Evolutionary conservation across 2,329 filamentous ascomycete species (phyloP).

Genomic region (Stemphylium beticola): DNA sequence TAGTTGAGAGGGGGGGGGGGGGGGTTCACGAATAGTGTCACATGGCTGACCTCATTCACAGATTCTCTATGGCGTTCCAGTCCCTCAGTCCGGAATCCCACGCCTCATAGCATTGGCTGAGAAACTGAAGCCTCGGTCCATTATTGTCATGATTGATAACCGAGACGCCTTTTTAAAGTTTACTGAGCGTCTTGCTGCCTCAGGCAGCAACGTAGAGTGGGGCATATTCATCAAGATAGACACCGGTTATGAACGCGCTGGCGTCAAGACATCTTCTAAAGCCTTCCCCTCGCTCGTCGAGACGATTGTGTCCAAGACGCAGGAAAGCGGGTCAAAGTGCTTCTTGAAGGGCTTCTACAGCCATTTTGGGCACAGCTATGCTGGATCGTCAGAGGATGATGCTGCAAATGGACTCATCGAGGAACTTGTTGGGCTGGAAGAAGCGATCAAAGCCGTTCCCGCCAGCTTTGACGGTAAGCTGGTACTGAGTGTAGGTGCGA

Average conservation of each 20-base stretch:
- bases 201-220: constrained; percentile 45
- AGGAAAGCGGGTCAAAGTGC: constrained; percentile 16
- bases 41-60: constrained; percentile 29
- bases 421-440: constrained; percentile 64
- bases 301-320: constrained; percentile 48
- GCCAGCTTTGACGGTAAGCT: constrained; percentile 42
- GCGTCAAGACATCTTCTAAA: constrained; percentile 61
- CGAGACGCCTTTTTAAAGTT: constrained; percentile 54
- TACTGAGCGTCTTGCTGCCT: constrained; percentile 42
- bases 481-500: constrained; percentile 75
- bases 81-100: constrained; percentile 65
- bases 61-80: constrained; percentile 75
- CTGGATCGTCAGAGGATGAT: constrained; percentile 58
- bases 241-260: constrained; percentile 74
- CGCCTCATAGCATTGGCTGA: constrained; percentile 65
- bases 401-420: constrained; percentile 65
- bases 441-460: constrained; percentile 53
- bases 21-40: too few relatives aligned
- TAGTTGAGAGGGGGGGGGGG: not conserved
- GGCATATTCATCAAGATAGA: constrained; percentile 76
- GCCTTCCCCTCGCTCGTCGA: constrained; percentile 57
- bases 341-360: constrained; percentile 71
- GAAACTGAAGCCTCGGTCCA: constrained; percentile 58
- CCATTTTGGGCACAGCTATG: constrained; percentile 77
- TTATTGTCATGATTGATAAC: constrained; percentile 75